Evolutionary conservation across 192 early-diverging fungal species (phyloP), one percentile per base, ranked within the genome.

Genomic region (Backusella luteola): DNA sequence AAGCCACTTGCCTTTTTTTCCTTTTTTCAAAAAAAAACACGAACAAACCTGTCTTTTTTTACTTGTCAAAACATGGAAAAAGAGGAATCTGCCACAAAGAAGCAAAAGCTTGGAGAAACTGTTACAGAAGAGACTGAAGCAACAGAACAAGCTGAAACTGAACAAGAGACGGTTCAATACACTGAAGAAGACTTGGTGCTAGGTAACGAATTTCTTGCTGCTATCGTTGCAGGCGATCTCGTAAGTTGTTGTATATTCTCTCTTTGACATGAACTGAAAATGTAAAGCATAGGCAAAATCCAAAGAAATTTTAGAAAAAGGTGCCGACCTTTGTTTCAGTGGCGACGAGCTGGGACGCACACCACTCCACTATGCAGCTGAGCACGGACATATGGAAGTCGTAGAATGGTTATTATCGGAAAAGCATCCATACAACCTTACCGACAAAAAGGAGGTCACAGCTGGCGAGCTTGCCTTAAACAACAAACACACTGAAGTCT

Each of bases 391-490:
- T 74, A 78, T 87, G 7, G 87, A 88, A 8, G 87, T 92, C 0
- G 87, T 94, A 19, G 84, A 86, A 72, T 84, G 86, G 76, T 79
- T 89, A 21, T 74, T 93, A 29, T 80, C 86, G 7, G 80, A 92
- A 53, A 92, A 94, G 1, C 90, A 92, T 52, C 94, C 93, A 26
- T 97, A 95, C 91, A 97, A 97, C 84, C 71, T 90, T 23, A 87
- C 96, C 19, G 95, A 97, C 77, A 83, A 84, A 7, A 84, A 88
- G 15, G 88, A 89, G 78, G 88, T 89, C 35, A 93, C 94, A 26
- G 96, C 92, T 0, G 97, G 95, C 14, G 96, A 99, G 73, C 89
- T 91, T 66, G 96, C 96, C 2, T 84, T 89, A 52, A 84, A 84
- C 15, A 88, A 87, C 59, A 94, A 90, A 2, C 91, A 93, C 68